Evolutionary conservation across 2,329 filamentous ascomycete genomes (phyloP), one percentile per base, ranked within the genome.

Genomic region (Orbilia brochopaga): DNA sequence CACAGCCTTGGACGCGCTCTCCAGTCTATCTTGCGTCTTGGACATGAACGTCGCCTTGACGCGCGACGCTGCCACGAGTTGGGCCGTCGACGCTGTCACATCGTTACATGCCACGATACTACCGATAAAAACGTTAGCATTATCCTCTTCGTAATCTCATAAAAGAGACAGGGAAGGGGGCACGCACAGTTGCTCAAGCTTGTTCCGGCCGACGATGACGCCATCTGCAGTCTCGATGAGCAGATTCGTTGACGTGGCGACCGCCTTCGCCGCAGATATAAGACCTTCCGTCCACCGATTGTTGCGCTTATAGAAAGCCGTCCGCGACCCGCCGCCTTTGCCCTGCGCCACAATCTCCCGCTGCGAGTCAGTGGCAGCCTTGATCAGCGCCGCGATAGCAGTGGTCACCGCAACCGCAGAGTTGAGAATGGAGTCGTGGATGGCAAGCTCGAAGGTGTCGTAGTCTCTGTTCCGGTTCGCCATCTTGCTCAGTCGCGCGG

Each of bases 231-330:
- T 99, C 83, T 99, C 94, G 78, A 99, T 99, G 75, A 99, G 86
- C 46, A 89, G 94, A 81, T 97, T 97, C 10, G 94, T 99, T 15
- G 92, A 95, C 1, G 86, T 85, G 1, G 94, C 94, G 17, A 99
- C 94, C 0, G 94, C 94, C 82, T 99, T 99, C 74, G 94, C 93
- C 0, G 94, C 94, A 40, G 91, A 96, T 78, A 99, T 97, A 72
- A 99, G 87, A 53, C 94, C 94, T 78, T 99, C 94, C 0, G 94
- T 99, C 94, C 94, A 99, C 58, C 94, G 87, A 82, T 97, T 99
- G 85, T 99, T 97, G 84, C 97, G 97, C 85, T 97, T 97, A 87
- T 99, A 99, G 80, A 99, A 99, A 23, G 92, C 92, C 1, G 92
- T 95, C 66, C 88, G 86, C 50, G 91, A 95, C 57, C 90, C 91